A percentile compares a stretch with the other conserved stretches of the same genome.
phyloP scores from a whole-genome alignment of 1,284 basidiomycete genomes.

The Papiliotrema flavescens region DNA sequence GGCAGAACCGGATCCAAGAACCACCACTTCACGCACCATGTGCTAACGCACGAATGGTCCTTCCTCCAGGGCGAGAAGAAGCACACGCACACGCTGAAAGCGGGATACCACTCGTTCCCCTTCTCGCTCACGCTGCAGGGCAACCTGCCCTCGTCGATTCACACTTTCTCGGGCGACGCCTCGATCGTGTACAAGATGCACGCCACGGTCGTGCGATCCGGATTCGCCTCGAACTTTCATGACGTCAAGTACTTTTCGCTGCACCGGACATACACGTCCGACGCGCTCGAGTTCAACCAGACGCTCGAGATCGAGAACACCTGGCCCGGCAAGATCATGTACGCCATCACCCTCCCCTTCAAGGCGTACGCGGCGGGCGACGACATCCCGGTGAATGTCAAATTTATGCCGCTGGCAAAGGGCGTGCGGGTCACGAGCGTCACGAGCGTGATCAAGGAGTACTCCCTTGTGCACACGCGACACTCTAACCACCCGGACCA shows the following conservation, averaged over 20 bases:
- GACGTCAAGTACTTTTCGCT: conserved; percentile 62
- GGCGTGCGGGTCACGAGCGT: conserved; percentile 70
- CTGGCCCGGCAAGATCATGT: conserved; percentile 94
- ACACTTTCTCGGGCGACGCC: conserved; percentile 58
- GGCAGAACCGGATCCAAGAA: conserved; percentile 23
- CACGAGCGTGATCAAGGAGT: conserved; percentile 68
- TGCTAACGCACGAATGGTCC: conserved; percentile 79
- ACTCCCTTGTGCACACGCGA: conserved; percentile 60
- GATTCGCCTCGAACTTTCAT: conserved; percentile 69
- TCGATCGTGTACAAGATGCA: conserved; percentile 80
- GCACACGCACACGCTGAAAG: conserved; percentile 78
- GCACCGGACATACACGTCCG: conserved; percentile 67
- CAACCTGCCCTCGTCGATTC: conserved; percentile 70
- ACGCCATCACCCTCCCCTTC: conserved; percentile 60
- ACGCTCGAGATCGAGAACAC: conserved; percentile 89
- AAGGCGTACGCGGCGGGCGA: conserved; percentile 85
- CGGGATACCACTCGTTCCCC: conserved; percentile 64
- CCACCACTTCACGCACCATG: conserved; percentile 58
- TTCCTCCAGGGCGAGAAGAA: conserved; percentile 60
- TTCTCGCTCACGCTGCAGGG: conserved; percentile 73
- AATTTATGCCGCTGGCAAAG: conserved; percentile 81
- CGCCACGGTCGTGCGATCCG: conserved; percentile 70
- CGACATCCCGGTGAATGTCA: conserved; percentile 71
- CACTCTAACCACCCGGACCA: conserved; percentile 63
- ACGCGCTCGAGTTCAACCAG: conserved; percentile 90